Percentiles rank a stretch among this genome's conserved stretches.
Conservation (phyloP, 768 basidiomycete genomes). For the Cubamyces sp. region DNA sequence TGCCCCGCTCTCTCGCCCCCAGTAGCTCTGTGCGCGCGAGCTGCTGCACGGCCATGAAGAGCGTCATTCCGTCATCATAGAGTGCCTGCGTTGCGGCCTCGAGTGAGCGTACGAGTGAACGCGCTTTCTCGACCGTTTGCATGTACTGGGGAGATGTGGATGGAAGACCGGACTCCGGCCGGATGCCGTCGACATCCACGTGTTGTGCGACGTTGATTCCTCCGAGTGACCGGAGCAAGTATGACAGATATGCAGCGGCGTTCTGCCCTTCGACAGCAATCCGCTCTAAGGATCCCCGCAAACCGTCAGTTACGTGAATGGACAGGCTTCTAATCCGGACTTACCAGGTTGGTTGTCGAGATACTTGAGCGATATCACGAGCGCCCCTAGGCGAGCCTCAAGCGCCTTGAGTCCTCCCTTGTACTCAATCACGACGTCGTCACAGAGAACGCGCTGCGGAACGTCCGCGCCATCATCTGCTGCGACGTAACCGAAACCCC, state of each 20-base stretch:
- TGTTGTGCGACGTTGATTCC: conserved; percentile 80
- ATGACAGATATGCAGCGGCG: conserved; percentile 57
- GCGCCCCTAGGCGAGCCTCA: conserved; percentile 18
- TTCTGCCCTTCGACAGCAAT: conserved; percentile 48
- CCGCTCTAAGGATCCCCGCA: conserved; percentile 23
- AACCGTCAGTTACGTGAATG: conserved; percentile 7
- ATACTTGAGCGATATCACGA: conserved; percentile 25
- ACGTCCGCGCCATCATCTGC: conserved; percentile 47
- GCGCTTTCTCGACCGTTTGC: conserved; percentile 70
- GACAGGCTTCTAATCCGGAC: conserved; percentile 1
- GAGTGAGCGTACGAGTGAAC: conserved; percentile 66
- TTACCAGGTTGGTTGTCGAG: conserved; percentile 27
- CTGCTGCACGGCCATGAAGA: conserved; percentile 63
- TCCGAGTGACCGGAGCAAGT: conserved; percentile 60
- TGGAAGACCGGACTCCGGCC: conserved; percentile 47
- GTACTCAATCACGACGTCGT: conserved; percentile 27
- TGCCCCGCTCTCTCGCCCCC: conserved; percentile 36
- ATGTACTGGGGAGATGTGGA: conserved; percentile 56
- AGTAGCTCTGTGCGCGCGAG: conserved; percentile 25
- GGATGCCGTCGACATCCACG: conserved; percentile 82
- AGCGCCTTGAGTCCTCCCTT: conserved; percentile 21
- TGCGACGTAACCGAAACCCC: conserved; percentile 82
- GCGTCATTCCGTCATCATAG: conserved; percentile 68
- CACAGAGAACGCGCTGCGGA: conserved; percentile 13
- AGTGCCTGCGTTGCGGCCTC: conserved; percentile 73